A percentile compares a stretch with the other conserved stretches of the same genome.
These are phyloP conservation scores for Zizania palustris DNA, from an alignment of 202 grass and related monocot species.

Conservation along the genomic window DNA sequence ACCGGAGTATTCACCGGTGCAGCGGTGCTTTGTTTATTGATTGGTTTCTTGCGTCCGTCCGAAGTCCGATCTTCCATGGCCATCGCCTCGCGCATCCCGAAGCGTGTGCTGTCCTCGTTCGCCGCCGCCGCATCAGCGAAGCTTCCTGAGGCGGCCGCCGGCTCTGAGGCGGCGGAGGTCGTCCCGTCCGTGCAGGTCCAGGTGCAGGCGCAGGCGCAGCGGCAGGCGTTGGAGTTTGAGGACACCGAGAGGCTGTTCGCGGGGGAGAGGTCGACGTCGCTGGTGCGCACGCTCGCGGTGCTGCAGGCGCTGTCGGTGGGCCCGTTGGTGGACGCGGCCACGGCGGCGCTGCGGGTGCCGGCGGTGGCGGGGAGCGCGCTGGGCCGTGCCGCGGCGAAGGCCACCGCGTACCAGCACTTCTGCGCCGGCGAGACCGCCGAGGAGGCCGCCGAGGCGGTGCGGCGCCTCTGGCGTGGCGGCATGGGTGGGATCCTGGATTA, in stretches of 20 bases:
- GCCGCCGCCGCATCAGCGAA: constrained; percentile 55
- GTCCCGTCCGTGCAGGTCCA: constrained; percentile 5
- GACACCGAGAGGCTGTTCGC: constrained; percentile 75
- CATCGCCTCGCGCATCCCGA: constrained; percentile 56
- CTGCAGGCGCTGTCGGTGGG: constrained; percentile 68
- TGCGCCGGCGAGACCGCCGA: constrained; percentile 72
- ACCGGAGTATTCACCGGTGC: neutral
- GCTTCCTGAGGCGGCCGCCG: constrained; percentile 53
- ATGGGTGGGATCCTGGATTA: constrained; percentile 83
- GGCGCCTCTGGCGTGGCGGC: constrained; percentile 54
- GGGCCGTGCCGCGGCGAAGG: constrained; percentile 48
- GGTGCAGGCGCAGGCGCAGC: neutral
- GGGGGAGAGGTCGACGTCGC: constrained; percentile 51
- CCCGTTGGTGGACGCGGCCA: constrained; percentile 58
- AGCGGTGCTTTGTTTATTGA: neutral
- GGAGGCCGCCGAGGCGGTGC: constrained; percentile 58
- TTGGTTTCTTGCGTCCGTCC: neutral
- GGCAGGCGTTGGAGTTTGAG: constrained; percentile 45
- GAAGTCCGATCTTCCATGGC: constrained; percentile 57
- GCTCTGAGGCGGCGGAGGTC: neutral
- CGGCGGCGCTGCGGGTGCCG: constrained; percentile 50
- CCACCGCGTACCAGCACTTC: constrained; percentile 73
- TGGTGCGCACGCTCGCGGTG: constrained; percentile 61
- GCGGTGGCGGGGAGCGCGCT: constrained; percentile 53
- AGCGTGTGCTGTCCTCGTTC: constrained; percentile 50